Evolutionary conservation across 306 rosid species (phyloP), one percentile per base, ranked within the genome.

Genomic region (Trifolium dubium): DNA sequence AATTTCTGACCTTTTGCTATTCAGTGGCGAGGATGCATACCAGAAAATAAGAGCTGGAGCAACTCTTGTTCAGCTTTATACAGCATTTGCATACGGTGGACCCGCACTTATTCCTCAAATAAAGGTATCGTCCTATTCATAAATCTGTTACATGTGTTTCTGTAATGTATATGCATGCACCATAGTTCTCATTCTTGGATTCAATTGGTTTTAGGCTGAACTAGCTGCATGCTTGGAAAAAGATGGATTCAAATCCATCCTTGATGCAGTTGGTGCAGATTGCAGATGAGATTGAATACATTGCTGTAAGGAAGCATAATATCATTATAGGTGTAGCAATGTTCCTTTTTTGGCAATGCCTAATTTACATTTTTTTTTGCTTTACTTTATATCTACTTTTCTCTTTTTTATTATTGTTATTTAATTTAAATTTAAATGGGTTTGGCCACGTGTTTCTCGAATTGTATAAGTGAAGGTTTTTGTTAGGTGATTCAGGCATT

Each of bases 21-120:
- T 69, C 77, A 94, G 98, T 72, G 98, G 98, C 1, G 95, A 92
- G 86, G 98, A 94, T 30, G 98, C 98, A 68, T 94, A 94, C 78
- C 75, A 77, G 81, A 94, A 89, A 82, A 80, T 94, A 69, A 86
- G 96, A 80, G 90, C 97, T 54, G 98, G 98, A 75, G 98, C 97
- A 18, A 87, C 90, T 67, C 95, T 94, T 77, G 92, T 94, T 80
- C 98, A 94, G 85, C 89, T 94, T 63, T 94, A 94, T 72, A 91
- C 98, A 2, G 92, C 90, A 18, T 94, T 94, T 73, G 97, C 97
- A 35, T 94, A 87, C 30, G 98, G 92, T 8, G 98, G 98, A 11
- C 98, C 98, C 70, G 98, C 97, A 40, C 96, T 94, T 44, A 86
- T 94, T 77, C 98, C 97, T 77, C 96, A 84, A 77, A 91, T 94